phyloP scores from a whole-genome alignment of 2,329 filamentous ascomycete species.

The Aspergillus persii region DNA sequence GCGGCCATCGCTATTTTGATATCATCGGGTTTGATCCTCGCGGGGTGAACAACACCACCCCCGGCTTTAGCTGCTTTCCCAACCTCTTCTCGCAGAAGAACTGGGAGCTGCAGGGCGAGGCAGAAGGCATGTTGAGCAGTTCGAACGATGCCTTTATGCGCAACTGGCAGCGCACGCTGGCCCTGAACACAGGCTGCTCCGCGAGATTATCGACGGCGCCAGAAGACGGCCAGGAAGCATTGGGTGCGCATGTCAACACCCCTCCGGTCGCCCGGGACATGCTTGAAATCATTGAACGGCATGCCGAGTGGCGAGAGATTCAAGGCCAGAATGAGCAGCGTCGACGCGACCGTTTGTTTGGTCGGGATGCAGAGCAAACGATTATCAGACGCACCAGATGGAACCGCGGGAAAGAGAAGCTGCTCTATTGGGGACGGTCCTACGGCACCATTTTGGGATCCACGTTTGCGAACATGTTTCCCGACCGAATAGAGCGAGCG shows the following conservation, averaged over 20 bases:
- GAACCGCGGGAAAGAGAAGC: conserved; percentile 26
- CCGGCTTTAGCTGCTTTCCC: conserved; percentile 42
- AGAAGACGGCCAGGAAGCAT: conserved; percentile 19
- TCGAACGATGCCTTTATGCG: conserved; percentile 26
- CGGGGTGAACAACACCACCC: conserved; percentile 43
- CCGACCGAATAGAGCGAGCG: conserved; percentile 34
- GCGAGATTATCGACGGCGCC: conserved; percentile 18
- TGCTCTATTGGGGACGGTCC: conserved; percentile 44
- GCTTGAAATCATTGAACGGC: conserved; percentile 38
- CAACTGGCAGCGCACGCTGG: conserved; percentile 34
- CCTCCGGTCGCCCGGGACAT: conserved; percentile 35
- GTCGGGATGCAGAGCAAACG: conserved; percentile 17
- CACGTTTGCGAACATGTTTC: conserved; percentile 48
- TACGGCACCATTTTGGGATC: conserved; percentile 49
- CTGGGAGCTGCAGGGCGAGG: conserved; percentile 35
- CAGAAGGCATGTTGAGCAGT: conserved; percentile 37
- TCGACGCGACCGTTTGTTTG: conserved; percentile 14
- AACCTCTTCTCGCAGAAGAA: conserved; percentile 26
- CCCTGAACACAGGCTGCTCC: conserved; percentile 34
- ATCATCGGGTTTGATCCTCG: conserved; percentile 47
- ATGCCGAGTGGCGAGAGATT: conserved; percentile 39
- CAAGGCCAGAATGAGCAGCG: conserved; percentile 27
- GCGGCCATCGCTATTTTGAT: conserved; percentile 34
- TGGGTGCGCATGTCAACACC: conserved; percentile 36
- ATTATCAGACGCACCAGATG: conserved; percentile 31